Evolutionary conservation across 2,329 filamentous ascomycete genomes (phyloP).

Genomic region (Curvularia verruculosa): DNA sequence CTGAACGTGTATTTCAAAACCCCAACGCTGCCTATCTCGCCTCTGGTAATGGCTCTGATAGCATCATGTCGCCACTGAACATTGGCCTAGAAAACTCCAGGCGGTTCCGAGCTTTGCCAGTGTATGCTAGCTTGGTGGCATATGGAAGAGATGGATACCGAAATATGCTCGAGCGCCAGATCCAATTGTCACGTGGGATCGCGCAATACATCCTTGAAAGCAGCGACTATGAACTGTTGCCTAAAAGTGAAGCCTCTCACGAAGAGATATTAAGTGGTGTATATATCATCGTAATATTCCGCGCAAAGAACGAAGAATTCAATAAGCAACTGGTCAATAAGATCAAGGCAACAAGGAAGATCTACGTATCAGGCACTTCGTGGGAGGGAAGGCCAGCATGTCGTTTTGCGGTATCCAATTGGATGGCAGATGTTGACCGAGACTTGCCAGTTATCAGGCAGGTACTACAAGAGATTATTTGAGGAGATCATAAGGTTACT

Average conservation of each 20-base stretch:
- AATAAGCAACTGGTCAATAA: slow-evolving; percentile 71
- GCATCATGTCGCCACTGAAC: slow-evolving; percentile 81
- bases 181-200: slow-evolving; percentile 71
- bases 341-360: slow-evolving; percentile 75
- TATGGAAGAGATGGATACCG: slow-evolving; percentile 74
- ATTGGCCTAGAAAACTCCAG: slow-evolving; percentile 90
- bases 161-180: slow-evolving; percentile 73
- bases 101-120: slow-evolving; percentile 87
- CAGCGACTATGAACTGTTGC: slow-evolving; percentile 70
- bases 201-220: slow-evolving; percentile 67
- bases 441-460: slow-evolving; percentile 70
- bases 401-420: slow-evolving; percentile 85
- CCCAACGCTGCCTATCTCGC: slow-evolving; percentile 83
- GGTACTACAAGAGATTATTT: slow-evolving; percentile 60
- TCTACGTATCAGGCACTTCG: slow-evolving; percentile 82
- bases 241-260: slow-evolving; percentile 50
- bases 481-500: not conserved
- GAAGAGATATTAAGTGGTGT: slow-evolving; percentile 58
- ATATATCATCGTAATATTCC: slow-evolving; percentile 78
- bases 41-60: slow-evolving; percentile 44
- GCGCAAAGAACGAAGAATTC: slow-evolving; percentile 67
- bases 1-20: slow-evolving; percentile 56
- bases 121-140: slow-evolving; percentile 78
- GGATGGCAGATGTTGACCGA: slow-evolving; percentile 72
- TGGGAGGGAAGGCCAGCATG: slow-evolving; percentile 78